Evolutionary conservation across 2,329 filamentous ascomycete species (phyloP).

Genomic region (Blastomyces parvus): DNA sequence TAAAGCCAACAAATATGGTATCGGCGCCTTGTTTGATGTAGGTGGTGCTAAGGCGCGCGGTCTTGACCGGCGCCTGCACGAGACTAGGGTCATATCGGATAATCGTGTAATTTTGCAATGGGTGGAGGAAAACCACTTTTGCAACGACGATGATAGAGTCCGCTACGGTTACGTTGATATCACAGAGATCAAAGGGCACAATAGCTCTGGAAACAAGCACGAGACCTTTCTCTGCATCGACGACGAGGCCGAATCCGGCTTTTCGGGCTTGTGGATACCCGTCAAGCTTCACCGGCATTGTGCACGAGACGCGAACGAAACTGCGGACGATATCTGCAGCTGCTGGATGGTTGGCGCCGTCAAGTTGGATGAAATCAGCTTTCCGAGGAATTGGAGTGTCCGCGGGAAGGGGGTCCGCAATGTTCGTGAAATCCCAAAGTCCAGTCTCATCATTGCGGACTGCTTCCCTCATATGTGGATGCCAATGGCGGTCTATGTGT

Average conservation of each 20-base stretch:
- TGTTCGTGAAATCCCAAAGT: conserved; percentile 86
- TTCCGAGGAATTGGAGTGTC: conserved; percentile 61
- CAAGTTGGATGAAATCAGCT: conserved; percentile 84
- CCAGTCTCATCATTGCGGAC: conserved; percentile 83
- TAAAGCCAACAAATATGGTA: conserved; percentile 97
- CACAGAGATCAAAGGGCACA: conserved; percentile 91
- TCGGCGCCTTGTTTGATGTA: conserved; percentile 86
- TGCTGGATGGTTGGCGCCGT: conserved; percentile 76
- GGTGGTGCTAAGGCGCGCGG: conserved; percentile 69
- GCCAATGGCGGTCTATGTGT: conserved; percentile 91
- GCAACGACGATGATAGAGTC: conserved; percentile 92
- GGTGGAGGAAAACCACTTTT: conserved; percentile 92
- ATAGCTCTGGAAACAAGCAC: conserved; percentile 91
- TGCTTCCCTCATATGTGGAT: conserved; percentile 85
- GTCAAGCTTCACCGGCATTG: conserved; percentile 91
- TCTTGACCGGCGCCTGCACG: conserved; percentile 88
- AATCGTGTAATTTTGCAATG: conserved; percentile 91
- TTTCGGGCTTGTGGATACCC: conserved; percentile 94
- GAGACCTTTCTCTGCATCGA: conserved; percentile 90
- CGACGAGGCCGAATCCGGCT: conserved; percentile 92
- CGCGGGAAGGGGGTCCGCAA: conserved; percentile 71
- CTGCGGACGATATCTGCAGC: conserved; percentile 91
- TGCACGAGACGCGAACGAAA: conserved; percentile 86
- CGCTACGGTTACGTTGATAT: conserved; percentile 91
- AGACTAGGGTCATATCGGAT: conserved; percentile 88